Evolutionary conservation across 1,284 basidiomycete genomes (phyloP).

Genomic region (Boletellus deceptivus): DNA sequence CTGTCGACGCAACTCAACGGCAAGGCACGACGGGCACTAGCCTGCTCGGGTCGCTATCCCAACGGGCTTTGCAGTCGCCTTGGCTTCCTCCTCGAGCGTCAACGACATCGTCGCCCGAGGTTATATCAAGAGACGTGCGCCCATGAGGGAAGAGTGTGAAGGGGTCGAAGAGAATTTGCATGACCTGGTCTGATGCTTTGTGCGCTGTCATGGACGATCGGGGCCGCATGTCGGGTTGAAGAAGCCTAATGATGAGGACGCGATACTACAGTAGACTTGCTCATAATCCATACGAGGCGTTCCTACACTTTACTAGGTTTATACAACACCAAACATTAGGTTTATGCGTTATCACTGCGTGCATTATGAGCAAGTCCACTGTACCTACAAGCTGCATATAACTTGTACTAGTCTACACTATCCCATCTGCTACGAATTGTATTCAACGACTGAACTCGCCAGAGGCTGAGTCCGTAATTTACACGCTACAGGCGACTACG

Average conservation of each 20-base stretch:
- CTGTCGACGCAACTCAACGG: slow-evolving; percentile 1
- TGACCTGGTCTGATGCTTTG: slow-evolving; percentile 1
- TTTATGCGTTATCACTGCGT: no score
- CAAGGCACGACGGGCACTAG: slow-evolving; percentile 6
- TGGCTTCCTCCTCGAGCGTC: slow-evolving; percentile 27
- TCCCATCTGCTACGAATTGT: no score
- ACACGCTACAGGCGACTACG: no score
- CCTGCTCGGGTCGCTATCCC: slow-evolving; percentile 25
- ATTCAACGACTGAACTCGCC: not conserved
- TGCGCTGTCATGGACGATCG: not conserved
- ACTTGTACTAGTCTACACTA: no score
- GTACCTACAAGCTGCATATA: no score
- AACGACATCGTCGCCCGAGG: slow-evolving; percentile 26
- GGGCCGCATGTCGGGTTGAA: not conserved
- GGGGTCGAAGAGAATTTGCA: not conserved
- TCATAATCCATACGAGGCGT: no score
- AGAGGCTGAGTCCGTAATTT: not conserved
- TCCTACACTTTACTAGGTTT: no score
- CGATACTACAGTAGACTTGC: no score
- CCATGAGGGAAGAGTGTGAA: not conserved
- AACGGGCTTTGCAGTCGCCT: slow-evolving; percentile 21
- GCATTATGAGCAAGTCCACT: no score
- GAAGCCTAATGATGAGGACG: no score
- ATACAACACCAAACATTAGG: no score
- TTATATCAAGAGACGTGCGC: slow-evolving; percentile 16